These are phyloP conservation scores for Sordaria brevicollis DNA, from an alignment of 495 filamentous ascomycete species.

Conservation along the genomic window DNA sequence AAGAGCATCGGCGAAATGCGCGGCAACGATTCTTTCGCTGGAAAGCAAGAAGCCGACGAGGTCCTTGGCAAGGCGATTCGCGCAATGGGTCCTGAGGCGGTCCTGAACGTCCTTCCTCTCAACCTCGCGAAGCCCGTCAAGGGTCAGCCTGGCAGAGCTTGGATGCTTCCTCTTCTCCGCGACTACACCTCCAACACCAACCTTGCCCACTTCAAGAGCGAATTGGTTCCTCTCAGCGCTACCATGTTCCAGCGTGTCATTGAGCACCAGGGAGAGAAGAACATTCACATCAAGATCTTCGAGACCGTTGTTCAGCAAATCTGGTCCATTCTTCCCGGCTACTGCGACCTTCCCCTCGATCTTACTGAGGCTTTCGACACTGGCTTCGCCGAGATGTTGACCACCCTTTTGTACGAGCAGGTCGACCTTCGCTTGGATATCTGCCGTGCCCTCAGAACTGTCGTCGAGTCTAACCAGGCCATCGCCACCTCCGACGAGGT, in stretches of 20 bases:
- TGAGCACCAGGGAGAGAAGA: conserved; percentile 70
- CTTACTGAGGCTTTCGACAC: conserved; percentile 70
- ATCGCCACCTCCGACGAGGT: conserved; percentile 49
- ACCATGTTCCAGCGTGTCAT: conserved; percentile 80
- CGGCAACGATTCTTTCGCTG: conserved; percentile 77
- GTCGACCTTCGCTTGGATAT: conserved; percentile 75
- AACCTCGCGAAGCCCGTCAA: conserved; percentile 68
- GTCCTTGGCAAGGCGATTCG: conserved; percentile 78
- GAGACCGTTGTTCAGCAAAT: conserved; percentile 93
- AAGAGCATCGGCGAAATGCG: conserved; percentile 78
- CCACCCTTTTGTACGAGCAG: conserved; percentile 87
- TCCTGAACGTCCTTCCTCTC: conserved; percentile 71
- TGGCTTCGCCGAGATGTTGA: conserved; percentile 78
- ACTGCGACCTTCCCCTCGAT: conserved; percentile 85
- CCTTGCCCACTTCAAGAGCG: conserved; percentile 70
- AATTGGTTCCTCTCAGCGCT: conserved; percentile 83
- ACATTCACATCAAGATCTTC: conserved; percentile 92
- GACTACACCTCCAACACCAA: conserved; percentile 78
- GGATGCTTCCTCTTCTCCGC: conserved; percentile 84
- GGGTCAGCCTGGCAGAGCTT: conserved; percentile 76
- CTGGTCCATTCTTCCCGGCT: conserved; percentile 90
- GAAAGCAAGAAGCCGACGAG: conserved; percentile 88
- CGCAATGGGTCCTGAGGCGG: conserved; percentile 76
- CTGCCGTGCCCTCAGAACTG: conserved; percentile 70
- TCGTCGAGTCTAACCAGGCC: conserved; percentile 85